These are phyloP conservation scores for Citrullus mucosospermus DNA, from an alignment of 306 rosid species.

Conservation along the genomic window DNA sequence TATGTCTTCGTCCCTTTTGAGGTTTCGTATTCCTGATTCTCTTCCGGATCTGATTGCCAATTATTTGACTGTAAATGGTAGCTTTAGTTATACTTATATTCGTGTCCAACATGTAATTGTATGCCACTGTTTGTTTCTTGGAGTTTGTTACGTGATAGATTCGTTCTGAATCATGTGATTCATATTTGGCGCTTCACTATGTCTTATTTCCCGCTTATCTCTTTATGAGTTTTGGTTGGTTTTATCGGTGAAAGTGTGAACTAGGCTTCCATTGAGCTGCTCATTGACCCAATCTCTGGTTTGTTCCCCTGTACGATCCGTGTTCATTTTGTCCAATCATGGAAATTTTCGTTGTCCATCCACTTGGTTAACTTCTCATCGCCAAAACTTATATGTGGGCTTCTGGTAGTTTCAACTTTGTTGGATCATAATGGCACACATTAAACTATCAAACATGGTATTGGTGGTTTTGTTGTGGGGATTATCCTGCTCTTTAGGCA, in stretches of 20 bases:
- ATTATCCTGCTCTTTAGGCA: background rate
- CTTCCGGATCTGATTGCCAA: conserved; percentile 1
- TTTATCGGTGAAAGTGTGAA: background rate
- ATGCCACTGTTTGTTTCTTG: background rate
- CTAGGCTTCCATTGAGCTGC: background rate
- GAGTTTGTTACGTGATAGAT: background rate
- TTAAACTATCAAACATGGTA: background rate
- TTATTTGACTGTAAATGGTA: background rate
- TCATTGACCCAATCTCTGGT: background rate
- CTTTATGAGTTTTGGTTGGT: background rate
- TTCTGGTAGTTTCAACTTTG: background rate
- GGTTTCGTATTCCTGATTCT: background rate
- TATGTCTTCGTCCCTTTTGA: background rate
- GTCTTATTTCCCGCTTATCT: background rate
- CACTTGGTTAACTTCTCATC: background rate
- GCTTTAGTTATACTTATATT: background rate
- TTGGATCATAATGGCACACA: background rate
- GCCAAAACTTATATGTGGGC: background rate
- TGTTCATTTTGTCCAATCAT: background rate
- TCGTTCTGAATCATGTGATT: background rate
- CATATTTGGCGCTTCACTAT: background rate
- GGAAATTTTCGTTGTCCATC: background rate
- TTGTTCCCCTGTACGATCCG: background rate
- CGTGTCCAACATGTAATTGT: background rate
- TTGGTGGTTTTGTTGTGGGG: background rate